Percentiles rank a stretch among this genome's conserved stretches.
Conservation (phyloP, 2,329 filamentous ascomycete species). For the Xylariaceae sp. region DNA sequence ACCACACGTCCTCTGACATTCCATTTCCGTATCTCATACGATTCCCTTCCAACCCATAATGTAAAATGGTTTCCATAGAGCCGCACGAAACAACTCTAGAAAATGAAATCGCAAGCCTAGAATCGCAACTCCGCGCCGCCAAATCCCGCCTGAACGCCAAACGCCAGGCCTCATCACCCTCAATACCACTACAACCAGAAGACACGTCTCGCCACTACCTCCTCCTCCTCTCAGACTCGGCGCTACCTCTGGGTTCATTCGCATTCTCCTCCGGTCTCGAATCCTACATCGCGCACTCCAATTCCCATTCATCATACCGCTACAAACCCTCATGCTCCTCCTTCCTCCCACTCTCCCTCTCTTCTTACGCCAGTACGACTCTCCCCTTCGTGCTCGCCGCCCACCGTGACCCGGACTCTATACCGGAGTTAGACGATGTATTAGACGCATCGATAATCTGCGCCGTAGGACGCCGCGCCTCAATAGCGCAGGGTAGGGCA, state of each 20-base stretch:
- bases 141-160: slow-evolving; percentile 28
- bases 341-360: slow-evolving; percentile 66
- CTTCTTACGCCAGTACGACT: slow-evolving; percentile 67
- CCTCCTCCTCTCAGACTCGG: slow-evolving; percentile 76
- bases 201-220: slow-evolving; percentile 59
- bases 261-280: slow-evolving; percentile 82
- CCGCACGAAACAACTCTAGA: slow-evolving; percentile 32
- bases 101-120: slow-evolving; percentile 58
- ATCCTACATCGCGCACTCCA: slow-evolving; percentile 73
- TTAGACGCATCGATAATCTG: slow-evolving; percentile 76
- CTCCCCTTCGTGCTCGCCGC: slow-evolving; percentile 73
- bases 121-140: slow-evolving; percentile 47
- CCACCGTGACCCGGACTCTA: slow-evolving; percentile 50
- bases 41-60: too few relatives aligned
- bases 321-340: slow-evolving; percentile 30
- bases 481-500: slow-evolving; percentile 72
- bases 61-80: neutral
- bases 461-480: slow-evolving; percentile 74
- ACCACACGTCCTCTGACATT: neutral
- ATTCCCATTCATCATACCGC: slow-evolving; percentile 15
- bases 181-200: slow-evolving; percentile 1
- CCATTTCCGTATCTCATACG: neutral
- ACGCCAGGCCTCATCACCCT: neutral
- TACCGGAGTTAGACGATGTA: slow-evolving; percentile 66
- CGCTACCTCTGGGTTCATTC: slow-evolving; percentile 80